Conservation (phyloP, 2,329 filamentous ascomycete genomes). For the Microdochium bolleyi region DNA sequence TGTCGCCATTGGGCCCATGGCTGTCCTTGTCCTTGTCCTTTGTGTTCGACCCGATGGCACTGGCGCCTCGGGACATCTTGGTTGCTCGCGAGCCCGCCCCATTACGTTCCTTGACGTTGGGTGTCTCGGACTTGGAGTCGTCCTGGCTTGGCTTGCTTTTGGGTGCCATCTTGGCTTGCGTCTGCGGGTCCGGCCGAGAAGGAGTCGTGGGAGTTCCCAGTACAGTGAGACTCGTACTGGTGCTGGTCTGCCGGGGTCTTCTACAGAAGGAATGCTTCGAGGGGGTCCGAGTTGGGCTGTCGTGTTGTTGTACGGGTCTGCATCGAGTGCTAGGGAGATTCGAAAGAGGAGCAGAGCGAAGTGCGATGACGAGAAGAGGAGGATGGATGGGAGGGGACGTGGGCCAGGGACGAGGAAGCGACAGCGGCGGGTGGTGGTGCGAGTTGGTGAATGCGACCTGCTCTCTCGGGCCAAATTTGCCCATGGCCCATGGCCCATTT, state of each 20-base stretch:
- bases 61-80: slow-evolving; percentile 48
- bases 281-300: no score
- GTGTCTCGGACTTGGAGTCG: slow-evolving; percentile 24
- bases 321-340: no score
- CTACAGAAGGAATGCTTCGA: no score
- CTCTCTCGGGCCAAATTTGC: neutral
- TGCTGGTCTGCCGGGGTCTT: no score
- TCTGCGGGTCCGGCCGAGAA: no score
- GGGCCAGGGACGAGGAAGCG: neutral
- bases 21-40: slow-evolving; percentile 21
- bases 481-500: neutral
- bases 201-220: no score
- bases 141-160: slow-evolving; percentile 23
- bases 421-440: neutral
- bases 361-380: neutral
- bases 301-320: no score
- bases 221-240: no score
- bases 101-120: slow-evolving; percentile 22
- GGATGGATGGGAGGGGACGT: neutral
- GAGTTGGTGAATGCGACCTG: neutral
- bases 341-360: neutral
- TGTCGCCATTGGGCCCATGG: slow-evolving; percentile 21
- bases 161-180: slow-evolving; percentile 8
- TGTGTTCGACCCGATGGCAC: slow-evolving; percentile 40
- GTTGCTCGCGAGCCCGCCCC: slow-evolving; percentile 16